Conservation (phyloP, 139 green algal species). For the Tetradesmus obliquus region DNA sequence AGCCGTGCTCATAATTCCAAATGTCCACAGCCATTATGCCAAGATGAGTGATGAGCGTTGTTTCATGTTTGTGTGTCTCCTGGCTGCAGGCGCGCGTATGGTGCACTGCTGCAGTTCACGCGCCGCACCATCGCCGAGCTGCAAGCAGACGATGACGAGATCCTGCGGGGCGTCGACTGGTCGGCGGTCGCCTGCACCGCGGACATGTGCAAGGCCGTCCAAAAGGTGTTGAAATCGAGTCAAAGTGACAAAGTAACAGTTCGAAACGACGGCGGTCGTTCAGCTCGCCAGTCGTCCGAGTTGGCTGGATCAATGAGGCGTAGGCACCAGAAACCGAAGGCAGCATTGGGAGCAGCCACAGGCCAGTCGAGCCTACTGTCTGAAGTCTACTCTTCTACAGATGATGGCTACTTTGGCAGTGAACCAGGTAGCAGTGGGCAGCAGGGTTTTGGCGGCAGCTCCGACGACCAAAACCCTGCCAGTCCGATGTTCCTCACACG, state of each 20-base stretch:
- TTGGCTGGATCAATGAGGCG: not conserved
- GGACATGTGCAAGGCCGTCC: constrained; percentile 55
- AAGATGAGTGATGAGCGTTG: no score
- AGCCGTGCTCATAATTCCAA: no score
- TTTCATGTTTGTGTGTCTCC: not conserved
- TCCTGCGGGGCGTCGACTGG: constrained; percentile 80
- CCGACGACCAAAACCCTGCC: not conserved
- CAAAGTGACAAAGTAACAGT: not conserved
- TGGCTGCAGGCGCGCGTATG: constrained; percentile 63
- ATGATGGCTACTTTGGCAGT: not conserved
- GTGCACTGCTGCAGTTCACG: constrained; percentile 72
- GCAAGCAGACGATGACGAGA: constrained; percentile 37
- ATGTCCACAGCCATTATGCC: no score
- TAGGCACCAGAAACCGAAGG: not conserved
- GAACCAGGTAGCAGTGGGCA: not conserved
- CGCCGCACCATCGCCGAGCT: constrained; percentile 59
- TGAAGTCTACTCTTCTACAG: not conserved
- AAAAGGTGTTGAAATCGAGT: constrained; percentile 15
- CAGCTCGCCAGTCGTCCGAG: not conserved
- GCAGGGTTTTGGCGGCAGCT: not conserved
- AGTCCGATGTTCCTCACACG: not conserved
- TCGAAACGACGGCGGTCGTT: not conserved
- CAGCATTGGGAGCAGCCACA: not conserved
- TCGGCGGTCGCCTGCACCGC: constrained; percentile 63
- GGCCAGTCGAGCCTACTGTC: not conserved